phyloP scores from a whole-genome alignment of 495 filamentous ascomycete species.

The Hypoxylon lienhwacheense region DNA sequence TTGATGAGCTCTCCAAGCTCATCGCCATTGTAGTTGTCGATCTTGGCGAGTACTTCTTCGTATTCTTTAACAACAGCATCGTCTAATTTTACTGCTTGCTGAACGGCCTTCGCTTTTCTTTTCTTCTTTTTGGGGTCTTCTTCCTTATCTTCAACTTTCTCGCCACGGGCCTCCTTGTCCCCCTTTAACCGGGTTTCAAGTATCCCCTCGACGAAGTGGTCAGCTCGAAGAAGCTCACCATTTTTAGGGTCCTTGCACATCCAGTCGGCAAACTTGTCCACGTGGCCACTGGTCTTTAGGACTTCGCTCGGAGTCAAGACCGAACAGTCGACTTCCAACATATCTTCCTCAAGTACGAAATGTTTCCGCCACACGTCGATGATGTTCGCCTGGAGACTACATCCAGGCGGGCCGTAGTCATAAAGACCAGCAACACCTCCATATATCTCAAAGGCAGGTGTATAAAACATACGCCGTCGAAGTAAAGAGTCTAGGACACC shows the following conservation, averaged over 20 bases:
- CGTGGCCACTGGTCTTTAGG: conserved; percentile 94
- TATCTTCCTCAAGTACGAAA: conserved; percentile 86
- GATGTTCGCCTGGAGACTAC: conserved; percentile 79
- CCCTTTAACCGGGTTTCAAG: conserved; percentile 81
- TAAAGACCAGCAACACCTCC: conserved; percentile 83
- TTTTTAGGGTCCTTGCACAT: conserved; percentile 99
- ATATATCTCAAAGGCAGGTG: conserved; percentile 93
- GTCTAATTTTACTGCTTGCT: conserved; percentile 64
- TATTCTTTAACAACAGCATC: conserved; percentile 71
- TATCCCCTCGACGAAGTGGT: conserved; percentile 93
- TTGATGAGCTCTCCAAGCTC: conserved; percentile 71
- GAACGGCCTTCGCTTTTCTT: conserved; percentile 56
- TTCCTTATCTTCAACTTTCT: conserved; percentile 68
- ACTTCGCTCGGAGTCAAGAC: conserved; percentile 86
- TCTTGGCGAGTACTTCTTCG: conserved; percentile 70
- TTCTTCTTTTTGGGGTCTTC: conserved; percentile 50
- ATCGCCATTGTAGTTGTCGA: conserved; percentile 74
- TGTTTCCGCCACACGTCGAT: conserved; percentile 92
- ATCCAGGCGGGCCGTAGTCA: conserved; percentile 84
- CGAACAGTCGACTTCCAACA: conserved; percentile 86
- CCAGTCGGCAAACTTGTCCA: conserved; percentile 98
- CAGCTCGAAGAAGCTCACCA: conserved; percentile 92
- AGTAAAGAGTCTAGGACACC: conserved; percentile 78
- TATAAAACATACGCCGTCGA: conserved; percentile 87
- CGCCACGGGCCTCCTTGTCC: conserved; percentile 74